Percentiles rank a stretch among this genome's conserved stretches.
These are phyloP conservation scores for Penicillium polonicum DNA, from an alignment of 2,329 filamentous ascomycete species.

Conservation along the genomic window DNA sequence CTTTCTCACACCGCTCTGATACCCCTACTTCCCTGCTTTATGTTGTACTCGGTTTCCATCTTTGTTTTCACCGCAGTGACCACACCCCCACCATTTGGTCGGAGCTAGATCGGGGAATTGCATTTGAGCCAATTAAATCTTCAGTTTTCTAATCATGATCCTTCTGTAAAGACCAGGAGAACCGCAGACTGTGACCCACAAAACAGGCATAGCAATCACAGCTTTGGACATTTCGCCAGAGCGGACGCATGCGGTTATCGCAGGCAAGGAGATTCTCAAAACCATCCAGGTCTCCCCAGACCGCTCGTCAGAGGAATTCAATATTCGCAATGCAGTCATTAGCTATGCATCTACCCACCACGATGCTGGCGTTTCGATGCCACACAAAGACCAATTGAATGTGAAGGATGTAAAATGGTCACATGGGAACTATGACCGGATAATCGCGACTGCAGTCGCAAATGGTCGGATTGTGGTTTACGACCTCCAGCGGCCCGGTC, in stretches of 20 bases:
- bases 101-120: slow-evolving; percentile 5
- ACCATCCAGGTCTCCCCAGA: slow-evolving; percentile 60
- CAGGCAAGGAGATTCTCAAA: slow-evolving; percentile 65
- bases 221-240: slow-evolving; percentile 64
- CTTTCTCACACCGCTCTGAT: slow-evolving; percentile 19
- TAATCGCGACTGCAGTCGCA: slow-evolving; percentile 63
- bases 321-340: slow-evolving; percentile 61
- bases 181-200: slow-evolving; percentile 59
- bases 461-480: slow-evolving; percentile 66
- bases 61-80: slow-evolving; percentile 1
- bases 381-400: slow-evolving; percentile 59
- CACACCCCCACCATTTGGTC: slow-evolving; percentile 8
- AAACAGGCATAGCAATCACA: slow-evolving; percentile 63
- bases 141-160: slow-evolving; percentile 26
- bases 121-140: slow-evolving; percentile 13
- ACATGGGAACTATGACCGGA: slow-evolving; percentile 58
- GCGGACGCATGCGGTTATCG: slow-evolving; percentile 63
- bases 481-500: slow-evolving; percentile 60
- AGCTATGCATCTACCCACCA: slow-evolving; percentile 56
- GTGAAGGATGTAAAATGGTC: slow-evolving; percentile 69
- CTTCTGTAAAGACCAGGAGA: slow-evolving; percentile 36
- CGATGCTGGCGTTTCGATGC: slow-evolving; percentile 46
- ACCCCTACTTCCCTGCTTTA: slow-evolving; percentile 10
- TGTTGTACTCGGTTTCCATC: not conserved
- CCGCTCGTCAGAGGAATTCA: slow-evolving; percentile 61